phyloP scores from a whole-genome alignment of 2,329 filamentous ascomycete species.

The Clarireedia paspali region DNA sequence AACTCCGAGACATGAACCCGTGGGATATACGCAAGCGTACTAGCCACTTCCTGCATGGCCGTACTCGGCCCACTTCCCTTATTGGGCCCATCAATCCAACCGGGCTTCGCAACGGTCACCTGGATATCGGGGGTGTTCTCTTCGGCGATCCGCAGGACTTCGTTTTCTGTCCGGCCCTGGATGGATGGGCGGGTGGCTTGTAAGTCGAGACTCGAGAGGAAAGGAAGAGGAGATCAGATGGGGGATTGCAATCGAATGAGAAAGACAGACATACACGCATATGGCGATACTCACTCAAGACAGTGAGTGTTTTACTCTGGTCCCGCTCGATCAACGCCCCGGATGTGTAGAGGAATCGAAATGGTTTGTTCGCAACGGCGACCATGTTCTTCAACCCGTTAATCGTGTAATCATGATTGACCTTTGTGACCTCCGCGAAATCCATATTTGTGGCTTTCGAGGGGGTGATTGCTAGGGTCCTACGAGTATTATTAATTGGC shows the following conservation, averaged over 20 bases:
- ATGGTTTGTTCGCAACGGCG: slow-evolving; percentile 25
- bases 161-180: slow-evolving; percentile 31
- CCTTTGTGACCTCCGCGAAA: slow-evolving; percentile 32
- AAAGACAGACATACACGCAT: slow-evolving; percentile 35
- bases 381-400: slow-evolving; percentile 30
- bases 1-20: slow-evolving; percentile 32
- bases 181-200: too few relatives aligned
- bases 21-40: slow-evolving; percentile 26
- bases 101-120: slow-evolving; percentile 34
- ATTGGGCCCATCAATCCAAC: slow-evolving; percentile 33
- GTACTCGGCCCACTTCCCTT: slow-evolving; percentile 1
- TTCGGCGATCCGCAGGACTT: slow-evolving; percentile 35
- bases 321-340: slow-evolving; percentile 38
- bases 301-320: slow-evolving; percentile 34
- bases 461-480: slow-evolving; percentile 38
- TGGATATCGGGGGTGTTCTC: slow-evolving; percentile 33
- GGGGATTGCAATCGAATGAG: background rate
- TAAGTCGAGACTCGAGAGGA: background rate
- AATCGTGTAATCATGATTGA: slow-evolving; percentile 35
- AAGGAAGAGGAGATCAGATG: background rate
- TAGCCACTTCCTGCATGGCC: slow-evolving; percentile 15
- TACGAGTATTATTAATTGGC: slow-evolving; percentile 4
- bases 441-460: slow-evolving; percentile 25
- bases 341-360: slow-evolving; percentile 44
- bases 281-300: slow-evolving; percentile 34